Evolutionary conservation across 306 rosid species (phyloP).

Genomic region (Rosa chinensis): DNA sequence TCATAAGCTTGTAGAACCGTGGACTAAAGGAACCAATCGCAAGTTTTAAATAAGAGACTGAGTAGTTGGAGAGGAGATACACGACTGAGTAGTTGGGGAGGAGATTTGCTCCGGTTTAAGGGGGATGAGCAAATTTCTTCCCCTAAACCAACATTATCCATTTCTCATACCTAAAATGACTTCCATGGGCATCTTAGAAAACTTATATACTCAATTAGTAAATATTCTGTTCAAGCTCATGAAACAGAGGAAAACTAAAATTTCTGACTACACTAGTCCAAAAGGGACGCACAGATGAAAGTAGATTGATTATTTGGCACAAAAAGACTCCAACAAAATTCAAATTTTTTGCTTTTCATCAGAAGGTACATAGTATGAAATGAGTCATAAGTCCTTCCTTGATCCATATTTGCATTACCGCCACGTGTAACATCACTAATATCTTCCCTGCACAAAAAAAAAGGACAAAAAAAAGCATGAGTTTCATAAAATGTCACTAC

Average conservation of each 20-base stretch:
- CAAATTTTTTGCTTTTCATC: neutral
- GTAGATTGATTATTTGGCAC: conserved; percentile 10
- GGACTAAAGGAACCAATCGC: no score
- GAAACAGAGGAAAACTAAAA: conserved; percentile 1
- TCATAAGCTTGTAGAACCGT: no score
- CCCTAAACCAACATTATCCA: no score
- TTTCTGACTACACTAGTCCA: neutral
- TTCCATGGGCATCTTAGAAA: neutral
- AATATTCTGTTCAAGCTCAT: conserved; percentile 9
- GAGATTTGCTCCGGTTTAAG: neutral
- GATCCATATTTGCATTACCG: neutral
- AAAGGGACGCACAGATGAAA: neutral
- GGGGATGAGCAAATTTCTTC: neutral
- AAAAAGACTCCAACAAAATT: neutral
- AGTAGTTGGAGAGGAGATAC: no score
- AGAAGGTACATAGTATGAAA: neutral
- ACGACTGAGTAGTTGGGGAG: neutral
- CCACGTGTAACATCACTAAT: conserved; percentile 16
- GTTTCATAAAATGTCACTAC: neutral
- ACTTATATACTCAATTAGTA: neutral
- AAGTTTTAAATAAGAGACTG: no score
- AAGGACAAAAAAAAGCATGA: neutral
- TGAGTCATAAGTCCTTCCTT: neutral
- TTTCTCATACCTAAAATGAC: neutral
- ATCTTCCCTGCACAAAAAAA: conserved; percentile 55